These are phyloP conservation scores for Phytophthora sp. DNA, from an alignment of 352 stramenopile species.

Conservation along the genomic window DNA sequence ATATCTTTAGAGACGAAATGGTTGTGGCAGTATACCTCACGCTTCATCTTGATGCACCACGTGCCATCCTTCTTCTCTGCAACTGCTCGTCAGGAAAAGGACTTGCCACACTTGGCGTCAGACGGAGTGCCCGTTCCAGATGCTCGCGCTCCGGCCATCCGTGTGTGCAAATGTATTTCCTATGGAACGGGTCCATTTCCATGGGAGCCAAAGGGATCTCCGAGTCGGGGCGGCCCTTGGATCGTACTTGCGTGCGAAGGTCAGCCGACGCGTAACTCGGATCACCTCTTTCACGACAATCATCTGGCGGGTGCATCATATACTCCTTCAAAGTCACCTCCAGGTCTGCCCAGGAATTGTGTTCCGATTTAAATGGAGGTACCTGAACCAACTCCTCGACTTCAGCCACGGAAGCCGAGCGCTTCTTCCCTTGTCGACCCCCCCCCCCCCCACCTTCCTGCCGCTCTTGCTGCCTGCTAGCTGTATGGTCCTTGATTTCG, in stretches of 20 bases:
- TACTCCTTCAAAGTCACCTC: neutral
- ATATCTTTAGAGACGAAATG: neutral
- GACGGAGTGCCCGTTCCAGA: neutral
- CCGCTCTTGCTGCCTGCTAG: neutral
- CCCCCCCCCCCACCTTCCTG: too few relatives aligned
- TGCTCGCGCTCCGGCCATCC: neutral
- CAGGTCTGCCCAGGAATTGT: neutral
- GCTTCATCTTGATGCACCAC: constrained; percentile 9
- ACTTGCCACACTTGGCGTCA: too few relatives aligned
- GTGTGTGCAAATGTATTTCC: constrained; percentile 12
- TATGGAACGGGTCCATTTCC: neutral
- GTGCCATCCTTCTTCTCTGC: neutral
- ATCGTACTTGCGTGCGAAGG: neutral
- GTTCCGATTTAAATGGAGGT: neutral
- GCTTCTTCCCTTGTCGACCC: neutral
- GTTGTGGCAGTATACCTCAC: constrained; percentile 5
- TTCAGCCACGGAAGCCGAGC: neutral
- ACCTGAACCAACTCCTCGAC: neutral
- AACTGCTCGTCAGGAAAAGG: constrained; percentile 16
- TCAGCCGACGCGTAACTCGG: neutral
- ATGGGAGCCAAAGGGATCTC: neutral
- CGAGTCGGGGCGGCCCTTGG: neutral
- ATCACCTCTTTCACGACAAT: constrained; percentile 6
- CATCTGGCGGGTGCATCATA: neutral
- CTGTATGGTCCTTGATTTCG: neutral